Base-by-base conservation (phyloP, 169 alveolate genomes). In the Cryptosporidium muris region DNA sequence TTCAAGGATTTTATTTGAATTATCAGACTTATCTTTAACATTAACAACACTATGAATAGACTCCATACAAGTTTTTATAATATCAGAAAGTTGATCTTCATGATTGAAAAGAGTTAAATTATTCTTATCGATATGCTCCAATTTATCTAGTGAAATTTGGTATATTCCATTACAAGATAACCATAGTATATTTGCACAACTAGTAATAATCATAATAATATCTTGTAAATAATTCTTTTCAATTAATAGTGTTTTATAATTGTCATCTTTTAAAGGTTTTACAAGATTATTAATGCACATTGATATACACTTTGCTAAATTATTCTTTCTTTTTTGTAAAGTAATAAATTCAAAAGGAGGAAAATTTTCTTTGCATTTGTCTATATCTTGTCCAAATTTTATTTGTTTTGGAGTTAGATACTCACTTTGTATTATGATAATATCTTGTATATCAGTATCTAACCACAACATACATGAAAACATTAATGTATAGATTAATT, bases 381-480 rank as follows among this genome's bases (percentile, higher is more conserved):
- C 11, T 6, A 34, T 60, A 60, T 38, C 5, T 2, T 4, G 63
- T 2, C 11, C 38, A 60, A 60, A 6, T 34, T 60, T 60, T 34
- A 60, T 5, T 4, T 38, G 16, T 2, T 47, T 5, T 34, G 38
- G 4, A 16, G 4, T 9, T 6, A 60, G 8, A 54, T 54, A 4
- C 11, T 60, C 38, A 34, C 4, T 63, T 60, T 60, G 60, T 37
- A 58, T 9, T 43, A 52, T 25, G 53, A 56, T 3, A 60, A 74
- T 47, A 25, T 58, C 54, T 38, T 58, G 62, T 12, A 53, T 38
- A 16, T 74, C 85, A 8, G 68, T 2, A n/a, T 74, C 85, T 40
- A 74, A 45, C 66, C 85, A 74, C 4, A 60, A 74, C 2, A 74
- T 45, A 42, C 74, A 74, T 2, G 85, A 74, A 25, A 74, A 34